Base-by-base conservation (phyloP, 2,329 filamentous ascomycete genomes). In the Colletotrichum higginsianum region DNA sequence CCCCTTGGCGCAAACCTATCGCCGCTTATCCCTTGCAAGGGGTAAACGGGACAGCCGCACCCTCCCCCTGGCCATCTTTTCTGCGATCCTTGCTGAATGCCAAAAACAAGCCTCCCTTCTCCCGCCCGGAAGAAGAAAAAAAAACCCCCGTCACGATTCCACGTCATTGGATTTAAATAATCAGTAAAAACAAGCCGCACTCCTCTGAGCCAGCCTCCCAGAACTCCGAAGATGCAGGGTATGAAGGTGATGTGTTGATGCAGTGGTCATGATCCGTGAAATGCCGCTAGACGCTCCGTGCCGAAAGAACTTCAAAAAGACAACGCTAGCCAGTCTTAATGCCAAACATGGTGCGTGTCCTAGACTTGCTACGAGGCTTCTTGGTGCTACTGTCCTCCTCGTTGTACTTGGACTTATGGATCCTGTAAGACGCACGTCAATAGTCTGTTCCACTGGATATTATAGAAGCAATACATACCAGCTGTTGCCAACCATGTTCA, bases 401-500 rank as follows among this genome's bases (percentile, higher is more conserved):
- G 72, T 92, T 90, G 80, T 98, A 98, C 80, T 98, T 98, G 68
- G 94, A 85, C 82, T 98, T 98, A 86, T 98, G 95, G 76, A 98
- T 98, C 95, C 95, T 98, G 42, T 15, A 69, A 12, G 16, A 67
- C 71, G 26, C 74, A 70, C 11, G 56, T 73, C 47, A 73, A 74
- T 66, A 26, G 71, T 38, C n/a, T 8, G 13, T 67, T 65, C 56
- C 55, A 38, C 55, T n/a, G 40, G n/a, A 12, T 42, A 4, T 26
- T 13, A 9, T 61, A 53, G 21, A 9, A 23, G 23, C 42, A 52
- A 72, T 68, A 89, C 94, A 80, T 87, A 98, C 96, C 96, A 99
- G 86, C 95, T 98, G 81, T 98, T 98, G 66, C 96, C 96, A 67
- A 98, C 93, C 95, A 98, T 98, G 82, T 91, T 97, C 87, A 98